Evolutionary conservation across 2,329 filamentous ascomycete species (phyloP).

Genomic region (Cladosporium sp.): DNA sequence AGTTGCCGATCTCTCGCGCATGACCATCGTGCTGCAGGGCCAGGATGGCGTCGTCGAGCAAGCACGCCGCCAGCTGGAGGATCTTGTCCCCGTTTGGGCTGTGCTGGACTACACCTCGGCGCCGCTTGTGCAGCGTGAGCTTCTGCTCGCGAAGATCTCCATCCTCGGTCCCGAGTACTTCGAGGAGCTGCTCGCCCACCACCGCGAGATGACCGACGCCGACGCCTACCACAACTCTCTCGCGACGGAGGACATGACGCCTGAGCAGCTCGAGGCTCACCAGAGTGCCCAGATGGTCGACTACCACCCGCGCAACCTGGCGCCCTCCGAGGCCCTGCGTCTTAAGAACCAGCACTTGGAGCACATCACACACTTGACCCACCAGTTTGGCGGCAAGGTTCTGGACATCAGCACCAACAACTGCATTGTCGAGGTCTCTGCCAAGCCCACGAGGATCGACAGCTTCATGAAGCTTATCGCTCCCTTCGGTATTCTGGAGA

Average conservation of each 20-base stretch:
- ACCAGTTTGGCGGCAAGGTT: slow-evolving; percentile 97
- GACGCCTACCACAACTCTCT: slow-evolving; percentile 24
- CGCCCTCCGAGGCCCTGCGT: slow-evolving; percentile 78
- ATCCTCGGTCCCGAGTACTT: slow-evolving; percentile 97
- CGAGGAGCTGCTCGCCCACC: slow-evolving; percentile 90
- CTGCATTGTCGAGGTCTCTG: slow-evolving; percentile 94
- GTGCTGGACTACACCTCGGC: slow-evolving; percentile 93
- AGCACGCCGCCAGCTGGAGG: slow-evolving; percentile 88
- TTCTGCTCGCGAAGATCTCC: slow-evolving; percentile 92
- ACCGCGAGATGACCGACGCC: slow-evolving; percentile 74
- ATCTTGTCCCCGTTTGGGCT: slow-evolving; percentile 96
- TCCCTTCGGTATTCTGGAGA: slow-evolving; percentile 95
- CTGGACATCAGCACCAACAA: slow-evolving; percentile 97
- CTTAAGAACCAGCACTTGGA: slow-evolving; percentile 97
- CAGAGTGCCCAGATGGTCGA: slow-evolving; percentile 41
- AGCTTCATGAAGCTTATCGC: slow-evolving; percentile 94
- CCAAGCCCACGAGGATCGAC: slow-evolving; percentile 89
- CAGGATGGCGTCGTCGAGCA: slow-evolving; percentile 98
- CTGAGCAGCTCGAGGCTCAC: slow-evolving; percentile 22
- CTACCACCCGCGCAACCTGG: slow-evolving; percentile 85
- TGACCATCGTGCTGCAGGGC: slow-evolving; percentile 96
- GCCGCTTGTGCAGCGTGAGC: slow-evolving; percentile 89
- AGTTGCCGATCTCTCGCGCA: slow-evolving; percentile 90
- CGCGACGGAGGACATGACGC: slow-evolving; percentile 18
- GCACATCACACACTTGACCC: slow-evolving; percentile 90